These are phyloP conservation scores for Sporothrix curviconia DNA, from an alignment of 2,329 filamentous ascomycete genomes.

Conservation along the genomic window DNA sequence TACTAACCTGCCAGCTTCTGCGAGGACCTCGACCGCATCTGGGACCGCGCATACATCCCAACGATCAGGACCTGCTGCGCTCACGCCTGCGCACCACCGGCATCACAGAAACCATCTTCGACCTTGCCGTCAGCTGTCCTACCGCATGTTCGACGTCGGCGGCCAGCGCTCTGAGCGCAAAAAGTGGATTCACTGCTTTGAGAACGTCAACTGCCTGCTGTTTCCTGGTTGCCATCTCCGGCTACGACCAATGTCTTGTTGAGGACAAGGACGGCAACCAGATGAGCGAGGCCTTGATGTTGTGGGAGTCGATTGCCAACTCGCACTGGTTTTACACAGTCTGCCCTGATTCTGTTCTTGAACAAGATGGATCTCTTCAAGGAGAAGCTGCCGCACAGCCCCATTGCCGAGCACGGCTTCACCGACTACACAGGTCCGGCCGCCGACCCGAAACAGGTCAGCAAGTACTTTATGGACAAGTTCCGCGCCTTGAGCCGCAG, in stretches of 20 bases:
- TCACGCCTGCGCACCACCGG: conserved; percentile 87
- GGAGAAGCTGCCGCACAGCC: conserved; percentile 64
- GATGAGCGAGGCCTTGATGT: conserved; percentile 85
- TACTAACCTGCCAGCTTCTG: conserved; percentile 62
- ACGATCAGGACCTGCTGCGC: conserved; percentile 89
- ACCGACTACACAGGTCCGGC: conserved; percentile 69
- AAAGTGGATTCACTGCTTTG: conserved; percentile 97
- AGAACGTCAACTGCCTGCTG: conserved; percentile 84
- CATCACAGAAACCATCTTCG: conserved; percentile 92
- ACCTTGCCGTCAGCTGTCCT: conserved; percentile 84
- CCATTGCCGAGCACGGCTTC: conserved; percentile 67
- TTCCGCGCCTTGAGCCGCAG: conserved; percentile 70
- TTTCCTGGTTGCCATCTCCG: conserved; percentile 93
- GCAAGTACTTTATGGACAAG: conserved; percentile 76
- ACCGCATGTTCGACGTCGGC: conserved; percentile 94
- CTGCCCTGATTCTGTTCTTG: conserved; percentile 74
- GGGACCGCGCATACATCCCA: conserved; percentile 71
- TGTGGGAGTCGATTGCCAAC: conserved; percentile 80
- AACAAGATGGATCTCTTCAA: conserved; percentile 86
- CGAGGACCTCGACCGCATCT: conserved; percentile 67
- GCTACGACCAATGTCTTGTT: conserved; percentile 92
- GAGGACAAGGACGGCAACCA: conserved; percentile 95
- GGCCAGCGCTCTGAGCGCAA: conserved; percentile 89
- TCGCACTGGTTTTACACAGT: conserved; percentile 81
- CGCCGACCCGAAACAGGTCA: conserved; percentile 65